Base-by-base conservation (phyloP, 2,329 filamentous ascomycete species). In the Teratosphaeriaceae sp. region DNA sequence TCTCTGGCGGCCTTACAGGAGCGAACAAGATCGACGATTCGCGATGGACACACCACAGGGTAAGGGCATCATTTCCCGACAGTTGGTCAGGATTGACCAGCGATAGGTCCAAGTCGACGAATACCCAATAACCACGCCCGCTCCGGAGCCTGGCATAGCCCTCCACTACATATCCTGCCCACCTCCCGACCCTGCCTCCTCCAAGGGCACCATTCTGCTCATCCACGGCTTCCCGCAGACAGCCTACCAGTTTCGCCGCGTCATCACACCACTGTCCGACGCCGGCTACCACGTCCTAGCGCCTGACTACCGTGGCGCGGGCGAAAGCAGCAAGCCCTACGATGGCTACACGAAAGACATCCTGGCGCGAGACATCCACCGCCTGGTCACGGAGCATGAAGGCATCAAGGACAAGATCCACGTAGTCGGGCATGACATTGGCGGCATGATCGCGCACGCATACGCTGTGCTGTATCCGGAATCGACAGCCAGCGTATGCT, bases 221-320 rank as follows among this genome's bases (percentile, higher is more conserved):
- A 67, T 74, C 27, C 69, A 73, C 44, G 69, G 69, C 46, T 73
- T 69, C 44, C 70, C 70, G 1, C 62, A 73, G 48, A 70, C 69
- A 5, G 68, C 65, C 2, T 69, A 71, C 46, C 70, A 69, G 47
- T 69, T 65, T 46, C 65, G 66, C 4, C 59, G 64, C 38, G 63
- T 66, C 15, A 64, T 67, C 29, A 52, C 50, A 1, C 64, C 63
- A 6, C 50, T 70, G 9, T 45, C 64, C 5, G 49, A 40, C 15
- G 23, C 34, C 22, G 65, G 66, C 24, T 68, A 69, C 48, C 60
- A 59, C 16, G 57, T 68, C 13, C 52, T 71, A 8, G 61, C 54
- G 1, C 68, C 68, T 2, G 65, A 69, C 49, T 69, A 67, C 43
- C 62, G 65, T 11, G 65, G 64, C 18, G 64, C 64, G 1, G 65